Evolutionary conservation across 768 basidiomycete genomes (phyloP).

Genomic region (Neoboletus magnificus): DNA sequence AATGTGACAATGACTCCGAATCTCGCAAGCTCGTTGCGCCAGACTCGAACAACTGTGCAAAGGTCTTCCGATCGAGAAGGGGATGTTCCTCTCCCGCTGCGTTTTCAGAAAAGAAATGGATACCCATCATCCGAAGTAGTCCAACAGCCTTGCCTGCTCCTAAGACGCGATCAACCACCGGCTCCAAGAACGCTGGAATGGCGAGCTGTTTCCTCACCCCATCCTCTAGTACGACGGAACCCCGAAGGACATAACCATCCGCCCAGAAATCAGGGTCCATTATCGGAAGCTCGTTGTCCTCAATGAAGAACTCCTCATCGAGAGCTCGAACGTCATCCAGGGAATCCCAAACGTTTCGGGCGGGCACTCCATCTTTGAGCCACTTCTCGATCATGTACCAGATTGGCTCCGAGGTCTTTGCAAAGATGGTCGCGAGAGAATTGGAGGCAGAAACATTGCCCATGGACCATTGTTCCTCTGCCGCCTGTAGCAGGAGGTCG

Average conservation of each 20-base stretch:
- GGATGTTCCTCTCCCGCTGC: slow-evolving; percentile 24
- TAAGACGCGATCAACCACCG: slow-evolving; percentile 56
- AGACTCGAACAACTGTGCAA: slow-evolving; percentile 38
- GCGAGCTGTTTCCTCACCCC: slow-evolving; percentile 24
- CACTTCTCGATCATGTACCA: slow-evolving; percentile 73
- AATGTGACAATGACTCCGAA: slow-evolving; percentile 55
- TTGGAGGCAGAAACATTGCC: slow-evolving; percentile 52
- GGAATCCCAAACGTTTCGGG: slow-evolving; percentile 34
- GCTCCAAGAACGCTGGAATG: slow-evolving; percentile 61
- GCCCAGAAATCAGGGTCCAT: slow-evolving; percentile 78
- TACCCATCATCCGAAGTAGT: slow-evolving; percentile 57
- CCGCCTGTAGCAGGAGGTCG: slow-evolving; percentile 55
- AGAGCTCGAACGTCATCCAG: slow-evolving; percentile 29
- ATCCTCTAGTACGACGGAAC: slow-evolving; percentile 31
- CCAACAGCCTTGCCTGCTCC: slow-evolving; percentile 76
- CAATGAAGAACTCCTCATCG: slow-evolving; percentile 81
- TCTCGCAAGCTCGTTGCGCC: slow-evolving; percentile 42
- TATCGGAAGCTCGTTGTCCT: slow-evolving; percentile 60
- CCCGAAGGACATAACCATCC: slow-evolving; percentile 62
- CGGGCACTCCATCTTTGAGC: slow-evolving; percentile 71
- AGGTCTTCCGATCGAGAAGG: slow-evolving; percentile 40
- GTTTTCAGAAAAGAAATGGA: slow-evolving; percentile 16
- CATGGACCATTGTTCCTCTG: slow-evolving; percentile 58
- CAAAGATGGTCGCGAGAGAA: slow-evolving; percentile 62
- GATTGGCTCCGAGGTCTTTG: slow-evolving; percentile 60